A percentile compares a stretch with the other conserved stretches of the same genome.
phyloP scores from a whole-genome alignment of 192 early-diverging fungal genomes.

The Gonapodya sp. region DNA sequence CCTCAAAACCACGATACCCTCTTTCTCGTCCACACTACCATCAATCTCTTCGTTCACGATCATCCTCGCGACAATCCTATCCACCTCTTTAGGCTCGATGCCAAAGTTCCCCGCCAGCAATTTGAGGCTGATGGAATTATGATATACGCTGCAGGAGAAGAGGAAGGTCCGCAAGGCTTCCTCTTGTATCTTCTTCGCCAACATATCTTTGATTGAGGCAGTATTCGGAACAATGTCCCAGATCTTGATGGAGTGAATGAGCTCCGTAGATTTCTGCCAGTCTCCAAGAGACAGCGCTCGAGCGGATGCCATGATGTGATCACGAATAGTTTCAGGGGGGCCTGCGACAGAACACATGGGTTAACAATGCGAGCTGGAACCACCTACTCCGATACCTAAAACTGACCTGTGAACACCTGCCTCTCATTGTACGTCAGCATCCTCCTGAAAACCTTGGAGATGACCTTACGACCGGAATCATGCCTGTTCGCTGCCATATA shows the following conservation, averaged over 20 bases:
- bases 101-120: conserved; percentile 84
- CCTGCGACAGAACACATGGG: conserved; percentile 21
- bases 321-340: conserved; percentile 96
- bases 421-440: conserved; percentile 92
- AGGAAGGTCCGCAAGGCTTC: conserved; percentile 94
- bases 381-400: conserved; percentile 11
- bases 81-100: conserved; percentile 51
- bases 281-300: conserved; percentile 85
- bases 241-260: conserved; percentile 85
- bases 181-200: conserved; percentile 83
- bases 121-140: conserved; percentile 75
- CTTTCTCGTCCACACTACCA: conserved; percentile 79
- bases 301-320: conserved; percentile 96
- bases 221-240: conserved; percentile 86
- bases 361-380: conserved; percentile 7
- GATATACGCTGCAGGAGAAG: conserved; percentile 84
- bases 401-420: conserved; percentile 78
- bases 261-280: conserved; percentile 80
- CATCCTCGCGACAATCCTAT: conserved; percentile 82
- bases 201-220: conserved; percentile 83
- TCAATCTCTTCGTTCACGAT: conserved; percentile 85
- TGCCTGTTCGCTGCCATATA: conserved; percentile 70
- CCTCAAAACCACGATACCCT: conserved; percentile 70
- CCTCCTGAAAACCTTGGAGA: conserved; percentile 84
- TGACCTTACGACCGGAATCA: conserved; percentile 54